Conservation (phyloP, 2,329 filamentous ascomycete genomes). For the Diaporthe batatas region DNA sequence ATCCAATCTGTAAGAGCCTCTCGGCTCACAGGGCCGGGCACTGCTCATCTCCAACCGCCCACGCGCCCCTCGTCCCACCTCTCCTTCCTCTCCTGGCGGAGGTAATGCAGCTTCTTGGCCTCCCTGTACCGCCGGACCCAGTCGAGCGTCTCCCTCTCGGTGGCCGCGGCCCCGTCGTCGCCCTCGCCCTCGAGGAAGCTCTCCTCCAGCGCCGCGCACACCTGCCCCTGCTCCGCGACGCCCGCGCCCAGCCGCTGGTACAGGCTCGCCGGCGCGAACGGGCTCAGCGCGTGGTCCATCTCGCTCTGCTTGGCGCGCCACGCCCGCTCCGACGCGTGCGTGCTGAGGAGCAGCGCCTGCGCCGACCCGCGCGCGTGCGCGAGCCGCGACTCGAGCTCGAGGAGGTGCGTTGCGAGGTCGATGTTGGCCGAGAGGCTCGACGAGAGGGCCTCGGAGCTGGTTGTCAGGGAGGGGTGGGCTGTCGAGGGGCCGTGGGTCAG, state of each 20-base stretch:
- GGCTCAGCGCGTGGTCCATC: constrained; percentile 86
- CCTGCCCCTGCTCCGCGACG: constrained; percentile 83
- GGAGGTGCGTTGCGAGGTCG: constrained; percentile 73
- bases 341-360: constrained; percentile 84
- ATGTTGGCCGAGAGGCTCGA: constrained; percentile 79
- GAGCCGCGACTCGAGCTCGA: constrained; percentile 70
- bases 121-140: constrained; percentile 88
- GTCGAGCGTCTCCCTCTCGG: constrained; percentile 85
- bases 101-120: constrained; percentile 81
- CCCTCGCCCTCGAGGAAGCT: constrained; percentile 81
- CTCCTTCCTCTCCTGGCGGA: constrained; percentile 87
- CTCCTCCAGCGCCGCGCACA: constrained; percentile 89
- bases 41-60: constrained; percentile 85
- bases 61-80: constrained; percentile 97
- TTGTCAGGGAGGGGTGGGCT: constrained; percentile 78
- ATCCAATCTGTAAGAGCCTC: constrained; percentile 10
- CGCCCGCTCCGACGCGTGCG: constrained; percentile 90
- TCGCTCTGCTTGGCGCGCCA: constrained; percentile 91
- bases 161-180: constrained; percentile 66
- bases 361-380: constrained; percentile 75
- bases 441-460: constrained; percentile 75
- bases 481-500: constrained; percentile 76
- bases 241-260: constrained; percentile 85
- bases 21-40: too few relatives aligned
- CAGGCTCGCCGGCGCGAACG: constrained; percentile 87